Evolutionary conservation across 140 eudicot genomes (phyloP), one percentile per base, ranked within the genome.

Genomic region (Senecio squalidus): DNA sequence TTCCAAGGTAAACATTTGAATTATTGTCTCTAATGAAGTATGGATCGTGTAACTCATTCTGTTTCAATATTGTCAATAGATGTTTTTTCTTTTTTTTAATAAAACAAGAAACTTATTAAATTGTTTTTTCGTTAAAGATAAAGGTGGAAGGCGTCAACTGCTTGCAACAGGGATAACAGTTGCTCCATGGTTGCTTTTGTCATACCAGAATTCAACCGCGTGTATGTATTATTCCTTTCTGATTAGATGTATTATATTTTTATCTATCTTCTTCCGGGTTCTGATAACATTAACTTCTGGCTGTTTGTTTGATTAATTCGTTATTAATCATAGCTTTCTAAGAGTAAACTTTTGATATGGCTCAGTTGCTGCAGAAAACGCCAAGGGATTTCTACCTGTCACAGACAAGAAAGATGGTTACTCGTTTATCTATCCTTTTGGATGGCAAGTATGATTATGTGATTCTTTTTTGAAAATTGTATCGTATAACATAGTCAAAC

Each of bases 351-450:
- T 72, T 84, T 81, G 84, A 83, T 83, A 73, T 83, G 85, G 72
- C 64, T 93, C 99, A 93, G 99, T 93, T 84, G 96, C 96, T 78
- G 99, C 90, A 80, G 99, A 93, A 88, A 72, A 68, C 21, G 74
- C 62, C 38, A 93, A 92, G 74, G 96, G 96, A 53, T 93, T 77
- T 72, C 68, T 82, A 60, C 66, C 79, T 0, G 94, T 88, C 70
- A 84, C 87, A 0, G 99, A 93, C 73, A 82, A 84, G 75, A 80
- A 50, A 58, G 99, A 93, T 74, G 95, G 96, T 39, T 93, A 93
- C 65, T 69, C 84, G 40, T 80, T 93, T 55, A 29, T 84, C 15
- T 93, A 93, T 74, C 99, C 99, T 51, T 88, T 93, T 54, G 99
- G 99, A 25, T 93, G 99, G 95, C 99, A 88, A 95, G 99, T 93